phyloP scores from a whole-genome alignment of 2,329 filamentous ascomycete genomes.

The Pleurostoma richardsiae region DNA sequence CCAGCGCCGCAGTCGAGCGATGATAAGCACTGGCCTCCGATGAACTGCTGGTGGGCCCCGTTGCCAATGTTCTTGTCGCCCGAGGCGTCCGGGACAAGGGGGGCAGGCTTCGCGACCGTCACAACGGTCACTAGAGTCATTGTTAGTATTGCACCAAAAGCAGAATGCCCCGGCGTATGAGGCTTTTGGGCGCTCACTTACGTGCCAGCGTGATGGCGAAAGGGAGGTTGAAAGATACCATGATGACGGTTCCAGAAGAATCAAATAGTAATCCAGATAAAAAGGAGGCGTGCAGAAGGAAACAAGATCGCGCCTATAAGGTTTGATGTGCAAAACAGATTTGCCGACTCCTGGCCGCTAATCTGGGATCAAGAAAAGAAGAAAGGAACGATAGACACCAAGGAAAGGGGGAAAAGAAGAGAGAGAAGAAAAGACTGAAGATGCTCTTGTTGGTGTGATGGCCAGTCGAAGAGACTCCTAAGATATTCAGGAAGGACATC shows the following conservation, averaged over 20 bases:
- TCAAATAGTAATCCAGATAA: too few relatives aligned
- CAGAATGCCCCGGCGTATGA: too few relatives aligned
- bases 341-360: slow-evolving; percentile 8
- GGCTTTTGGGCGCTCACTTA: too few relatives aligned
- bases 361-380: slow-evolving; percentile 1
- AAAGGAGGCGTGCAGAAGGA: too few relatives aligned
- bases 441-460: too few relatives aligned
- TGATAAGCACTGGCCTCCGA: not conserved
- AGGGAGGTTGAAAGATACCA: too few relatives aligned
- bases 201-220: too few relatives aligned
- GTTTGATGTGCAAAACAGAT: slow-evolving; percentile 4
- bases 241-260: too few relatives aligned
- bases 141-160: too few relatives aligned
- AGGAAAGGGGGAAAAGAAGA: not conserved
- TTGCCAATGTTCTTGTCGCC: not conserved
- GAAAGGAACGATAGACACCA: not conserved
- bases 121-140: too few relatives aligned
- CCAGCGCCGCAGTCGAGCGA: slow-evolving; percentile 1
- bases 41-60: not conserved
- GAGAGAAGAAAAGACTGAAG: not conserved
- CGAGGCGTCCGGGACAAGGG: not conserved
- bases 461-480: too few relatives aligned
- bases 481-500: too few relatives aligned
- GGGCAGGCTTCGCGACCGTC: not conserved
- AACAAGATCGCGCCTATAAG: not conserved